phyloP scores from a whole-genome alignment of 2,329 filamentous ascomycete genomes.

The Parascedosporium putredinis region DNA sequence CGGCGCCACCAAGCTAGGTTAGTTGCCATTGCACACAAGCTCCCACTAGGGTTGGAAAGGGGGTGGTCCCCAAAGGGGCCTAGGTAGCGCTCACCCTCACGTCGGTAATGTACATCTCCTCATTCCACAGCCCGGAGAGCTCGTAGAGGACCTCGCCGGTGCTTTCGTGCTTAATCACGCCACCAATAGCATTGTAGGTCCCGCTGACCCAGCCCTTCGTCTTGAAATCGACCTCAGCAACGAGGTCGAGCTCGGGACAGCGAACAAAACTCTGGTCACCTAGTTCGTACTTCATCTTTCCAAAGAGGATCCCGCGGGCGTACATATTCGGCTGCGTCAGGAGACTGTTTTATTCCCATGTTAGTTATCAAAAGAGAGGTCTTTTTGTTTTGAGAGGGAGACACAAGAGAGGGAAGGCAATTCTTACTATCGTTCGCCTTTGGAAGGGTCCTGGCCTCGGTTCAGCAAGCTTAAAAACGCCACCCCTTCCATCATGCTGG shows the following conservation, averaged over 20 bases:
- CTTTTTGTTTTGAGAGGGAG: no score
- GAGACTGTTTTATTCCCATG: constrained; percentile 58
- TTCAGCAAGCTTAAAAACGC: constrained; percentile 79
- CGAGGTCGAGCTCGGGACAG: constrained; percentile 78
- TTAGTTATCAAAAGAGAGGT: neutral
- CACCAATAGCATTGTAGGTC: constrained; percentile 92
- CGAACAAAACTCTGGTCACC: constrained; percentile 90
- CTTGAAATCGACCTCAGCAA: constrained; percentile 94
- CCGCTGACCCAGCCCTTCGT: constrained; percentile 96
- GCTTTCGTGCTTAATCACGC: constrained; percentile 77
- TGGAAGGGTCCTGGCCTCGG: constrained; percentile 51
- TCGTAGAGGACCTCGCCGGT: constrained; percentile 85
- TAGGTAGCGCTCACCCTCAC: constrained; percentile 47
- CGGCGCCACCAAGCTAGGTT: neutral
- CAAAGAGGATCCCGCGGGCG: constrained; percentile 88
- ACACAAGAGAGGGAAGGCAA: neutral
- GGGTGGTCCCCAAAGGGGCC: neutral
- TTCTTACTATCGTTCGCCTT: constrained; percentile 78
- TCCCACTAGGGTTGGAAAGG: constrained; percentile 9
- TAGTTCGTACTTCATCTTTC: constrained; percentile 99
- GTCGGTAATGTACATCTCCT: constrained; percentile 88
- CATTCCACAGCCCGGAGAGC: constrained; percentile 84
- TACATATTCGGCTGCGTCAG: constrained; percentile 99
- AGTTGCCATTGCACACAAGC: no score
- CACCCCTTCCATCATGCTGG: constrained; percentile 96